Evolutionary conservation across 2,329 filamentous ascomycete species (phyloP), one percentile per base, ranked within the genome.

Genomic region (Neopestalotiopsis sp.): DNA sequence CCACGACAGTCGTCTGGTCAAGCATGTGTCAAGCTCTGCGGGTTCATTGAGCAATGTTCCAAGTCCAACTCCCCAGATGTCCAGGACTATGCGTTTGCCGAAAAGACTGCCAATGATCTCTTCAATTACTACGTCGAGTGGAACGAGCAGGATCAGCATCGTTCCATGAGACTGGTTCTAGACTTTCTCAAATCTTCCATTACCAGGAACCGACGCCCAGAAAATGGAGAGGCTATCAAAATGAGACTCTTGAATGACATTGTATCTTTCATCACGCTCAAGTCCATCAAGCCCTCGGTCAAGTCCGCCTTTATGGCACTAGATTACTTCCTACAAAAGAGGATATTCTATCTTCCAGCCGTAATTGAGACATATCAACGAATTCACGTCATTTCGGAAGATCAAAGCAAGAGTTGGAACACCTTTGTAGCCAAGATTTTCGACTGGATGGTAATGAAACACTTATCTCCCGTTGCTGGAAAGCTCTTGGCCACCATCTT

Each of bases 281-380:
- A 88, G 69, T 89, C 89, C 42, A 84, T 89, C 17, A 90, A 88
- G 71, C 86, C 90, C 10, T 84, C 91, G 65, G 89, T 90, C 56
- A 94, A 94, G 76, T 91, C 91, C 45, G 88, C 90, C 6, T 86
- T 94, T 70, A 90, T 91, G 74, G 87, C 87, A 17, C 81, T 94
- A 49, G 89, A 92, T 62, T 86, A 90, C 74, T 87, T 94, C 68
- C 76, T 94, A 3, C 81, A 84, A 62, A 94, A 92, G 76, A 81
- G 83, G 2, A 82, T 90, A 13, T 79, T 92, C 32, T 81, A 81
- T 73, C 74, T 86, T 68, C 75, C 81, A 68, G 81, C 88, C 69
- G 78, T 89, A 40, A 77, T 80, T 12, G 73, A 74, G 17, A 82
- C 79, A 30, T 89, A 88, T 71, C 74, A 71, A 45, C 72, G 76